A percentile compares a stretch with the other conserved stretches of the same genome.
These are phyloP conservation scores for Leishmania arabica DNA, from an alignment of 208 protist species.

Conservation along the genomic window DNA sequence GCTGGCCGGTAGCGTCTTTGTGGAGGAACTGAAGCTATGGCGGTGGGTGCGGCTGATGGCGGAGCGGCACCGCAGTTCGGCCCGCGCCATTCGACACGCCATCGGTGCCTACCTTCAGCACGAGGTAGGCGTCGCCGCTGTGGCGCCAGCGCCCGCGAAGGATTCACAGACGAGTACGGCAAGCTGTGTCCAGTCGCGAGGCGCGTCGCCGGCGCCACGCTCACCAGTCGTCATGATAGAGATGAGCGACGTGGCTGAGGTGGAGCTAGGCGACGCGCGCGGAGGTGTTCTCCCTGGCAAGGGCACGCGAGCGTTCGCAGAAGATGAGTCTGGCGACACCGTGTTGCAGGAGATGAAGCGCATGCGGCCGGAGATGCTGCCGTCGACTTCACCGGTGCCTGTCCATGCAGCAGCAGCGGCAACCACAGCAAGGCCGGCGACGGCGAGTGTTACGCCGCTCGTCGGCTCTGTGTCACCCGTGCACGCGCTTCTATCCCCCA, in stretches of 20 bases:
- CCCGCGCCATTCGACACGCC: conserved; percentile 4
- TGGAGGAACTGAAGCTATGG: conserved; percentile 88
- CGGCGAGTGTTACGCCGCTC: not conserved
- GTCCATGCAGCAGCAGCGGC: not conserved
- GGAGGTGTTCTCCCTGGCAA: not conserved
- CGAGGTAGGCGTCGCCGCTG: not conserved
- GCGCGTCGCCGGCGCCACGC: not conserved
- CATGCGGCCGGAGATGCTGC: conserved; percentile 6
- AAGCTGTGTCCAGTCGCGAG: not conserved
- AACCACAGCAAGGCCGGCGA: not conserved
- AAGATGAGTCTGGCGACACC: not conserved
- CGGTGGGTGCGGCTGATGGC: conserved; percentile 76
- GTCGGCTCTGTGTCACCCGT: conserved; percentile 15
- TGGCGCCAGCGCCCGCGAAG: not conserved
- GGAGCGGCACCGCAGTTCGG: conserved; percentile 24
- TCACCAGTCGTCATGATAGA: not conserved
- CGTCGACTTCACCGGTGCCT: not conserved
- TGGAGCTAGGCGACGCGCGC: not conserved
- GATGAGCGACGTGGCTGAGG: no score
- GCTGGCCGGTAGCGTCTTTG: conserved; percentile 79
- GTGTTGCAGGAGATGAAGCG: conserved; percentile 11
- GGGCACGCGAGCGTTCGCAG: not conserved
- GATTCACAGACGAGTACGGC: not conserved
- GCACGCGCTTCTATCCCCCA: conserved; percentile 11
- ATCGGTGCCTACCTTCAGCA: conserved; percentile 25